A percentile compares a stretch with the other conserved stretches of the same genome.
These are phyloP conservation scores for Alternaria incomplexa DNA, from an alignment of 2,329 filamentous ascomycete species.

Conservation along the genomic window DNA sequence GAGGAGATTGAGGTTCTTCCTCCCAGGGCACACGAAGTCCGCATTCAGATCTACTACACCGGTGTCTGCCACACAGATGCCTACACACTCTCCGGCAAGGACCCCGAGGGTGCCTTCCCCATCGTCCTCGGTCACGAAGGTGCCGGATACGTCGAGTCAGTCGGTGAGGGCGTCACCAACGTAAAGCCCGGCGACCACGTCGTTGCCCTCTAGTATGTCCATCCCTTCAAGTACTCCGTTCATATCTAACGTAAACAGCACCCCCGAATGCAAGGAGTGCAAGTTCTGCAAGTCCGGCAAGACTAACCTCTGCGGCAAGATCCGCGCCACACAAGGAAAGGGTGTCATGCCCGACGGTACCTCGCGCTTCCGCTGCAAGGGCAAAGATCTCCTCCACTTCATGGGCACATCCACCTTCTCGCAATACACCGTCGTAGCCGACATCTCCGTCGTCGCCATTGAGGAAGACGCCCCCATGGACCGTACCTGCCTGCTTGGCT, in stretches of 20 bases:
- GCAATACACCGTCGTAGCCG: slow-evolving; percentile 97
- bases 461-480: slow-evolving; percentile 92
- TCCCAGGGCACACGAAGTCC: slow-evolving; percentile 90
- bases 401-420: slow-evolving; percentile 99
- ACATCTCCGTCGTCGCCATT: slow-evolving; percentile 96
- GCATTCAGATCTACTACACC: slow-evolving; percentile 96
- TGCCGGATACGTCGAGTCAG: slow-evolving; percentile 54
- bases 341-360: slow-evolving; percentile 98
- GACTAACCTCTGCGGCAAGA: slow-evolving; percentile 99
- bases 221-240: background rate
- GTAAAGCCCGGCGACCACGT: slow-evolving; percentile 95
- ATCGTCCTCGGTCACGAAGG: slow-evolving; percentile 53
- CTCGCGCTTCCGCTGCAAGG: slow-evolving; percentile 90
- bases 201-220: slow-evolving; percentile 50
- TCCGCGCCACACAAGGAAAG: slow-evolving; percentile 92
- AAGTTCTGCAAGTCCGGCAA: slow-evolving; percentile 99
- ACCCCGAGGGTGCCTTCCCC: slow-evolving; percentile 74
- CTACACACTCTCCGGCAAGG: slow-evolving; percentile 79
- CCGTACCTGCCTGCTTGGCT: slow-evolving; percentile 92
- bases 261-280: slow-evolving; percentile 95
- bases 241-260: slow-evolving; percentile 62
- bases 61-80: slow-evolving; percentile 91
- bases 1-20: slow-evolving; percentile 93
- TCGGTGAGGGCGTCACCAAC: slow-evolving; percentile 92
- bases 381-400: slow-evolving; percentile 95